Percentiles rank a stretch among this genome's conserved stretches.
These are phyloP conservation scores for Mycosphaerelloides madeirae DNA, from an alignment of 2,329 filamentous ascomycete genomes.

Conservation along the genomic window DNA sequence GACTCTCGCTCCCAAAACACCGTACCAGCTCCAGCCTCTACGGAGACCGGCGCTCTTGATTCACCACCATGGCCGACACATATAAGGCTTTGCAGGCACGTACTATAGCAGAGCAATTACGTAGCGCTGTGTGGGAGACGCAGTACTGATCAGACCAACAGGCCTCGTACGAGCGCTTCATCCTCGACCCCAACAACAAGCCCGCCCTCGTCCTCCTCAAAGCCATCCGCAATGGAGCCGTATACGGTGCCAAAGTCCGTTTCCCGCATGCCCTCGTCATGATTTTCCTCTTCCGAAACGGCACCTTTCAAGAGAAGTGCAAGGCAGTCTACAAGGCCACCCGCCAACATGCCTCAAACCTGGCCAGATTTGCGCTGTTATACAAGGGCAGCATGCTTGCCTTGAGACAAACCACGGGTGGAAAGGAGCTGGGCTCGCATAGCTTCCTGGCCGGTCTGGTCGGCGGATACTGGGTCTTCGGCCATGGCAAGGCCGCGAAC, in stretches of 20 bases:
- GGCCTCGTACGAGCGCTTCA: constrained; percentile 67
- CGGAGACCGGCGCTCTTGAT: not conserved
- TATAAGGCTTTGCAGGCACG: constrained; percentile 8
- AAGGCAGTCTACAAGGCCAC: constrained; percentile 79
- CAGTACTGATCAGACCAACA: constrained; percentile 33
- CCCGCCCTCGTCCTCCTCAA: constrained; percentile 82
- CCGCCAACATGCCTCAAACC: constrained; percentile 81
- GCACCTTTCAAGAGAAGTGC: constrained; percentile 72
- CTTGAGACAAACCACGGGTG: constrained; percentile 53
- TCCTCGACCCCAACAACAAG: constrained; percentile 79
- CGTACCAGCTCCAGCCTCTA: no score
- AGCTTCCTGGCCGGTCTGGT: constrained; percentile 80
- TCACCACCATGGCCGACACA: constrained; percentile 8
- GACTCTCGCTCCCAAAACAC: no score
- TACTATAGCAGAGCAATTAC: not conserved
- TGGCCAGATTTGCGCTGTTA: constrained; percentile 83
- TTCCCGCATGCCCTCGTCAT: constrained; percentile 98
- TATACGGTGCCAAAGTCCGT: constrained; percentile 95
- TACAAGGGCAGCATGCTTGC: constrained; percentile 81
- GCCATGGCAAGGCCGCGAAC: constrained; percentile 59
- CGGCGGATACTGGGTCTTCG: constrained; percentile 92
- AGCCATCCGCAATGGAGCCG: constrained; percentile 89
- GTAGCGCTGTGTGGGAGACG: not conserved
- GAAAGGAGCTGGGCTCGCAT: constrained; percentile 68
- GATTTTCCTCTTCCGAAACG: constrained; percentile 93